Evolutionary conservation across 2,329 filamentous ascomycete species (phyloP).

Genomic region (Phoma herbarum): DNA sequence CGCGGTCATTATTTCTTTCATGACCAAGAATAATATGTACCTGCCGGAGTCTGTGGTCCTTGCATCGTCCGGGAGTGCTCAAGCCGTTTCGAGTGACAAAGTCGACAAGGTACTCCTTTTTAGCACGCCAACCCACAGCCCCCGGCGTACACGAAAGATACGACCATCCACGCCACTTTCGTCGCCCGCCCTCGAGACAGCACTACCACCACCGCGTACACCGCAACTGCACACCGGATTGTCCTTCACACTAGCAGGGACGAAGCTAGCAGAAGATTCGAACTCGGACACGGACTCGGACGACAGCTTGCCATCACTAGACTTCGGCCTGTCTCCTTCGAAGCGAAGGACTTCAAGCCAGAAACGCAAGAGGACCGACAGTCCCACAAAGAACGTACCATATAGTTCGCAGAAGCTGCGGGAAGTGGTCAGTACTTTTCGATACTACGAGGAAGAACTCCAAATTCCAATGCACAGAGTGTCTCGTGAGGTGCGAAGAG

Average conservation of each 20-base stretch:
- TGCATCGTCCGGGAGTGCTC: neutral
- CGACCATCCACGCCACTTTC: slow-evolving; percentile 25
- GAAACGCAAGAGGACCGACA: slow-evolving; percentile 41
- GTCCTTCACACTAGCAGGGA: slow-evolving; percentile 36
- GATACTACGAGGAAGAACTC: neutral
- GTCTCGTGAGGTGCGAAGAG: neutral
- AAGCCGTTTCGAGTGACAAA: neutral
- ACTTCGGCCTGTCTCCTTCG: slow-evolving; percentile 27
- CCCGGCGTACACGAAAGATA: neutral
- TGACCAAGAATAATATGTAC: slow-evolving; percentile 13
- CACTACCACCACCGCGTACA: slow-evolving; percentile 24
- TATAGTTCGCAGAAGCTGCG: neutral
- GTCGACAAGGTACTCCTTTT: neutral
- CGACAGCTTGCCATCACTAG: slow-evolving; percentile 26
- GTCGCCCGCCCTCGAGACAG: slow-evolving; percentile 35
- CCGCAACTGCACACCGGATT: slow-evolving; percentile 28
- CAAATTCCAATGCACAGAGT: neutral
- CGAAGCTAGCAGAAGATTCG: slow-evolving; percentile 19
- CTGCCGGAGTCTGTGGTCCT: neutral
- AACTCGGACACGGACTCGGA: slow-evolving; percentile 15
- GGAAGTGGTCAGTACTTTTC: neutral
- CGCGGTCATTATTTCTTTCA: slow-evolving; percentile 33
- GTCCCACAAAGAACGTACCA: slow-evolving; percentile 14
- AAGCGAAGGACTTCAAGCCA: slow-evolving; percentile 20
- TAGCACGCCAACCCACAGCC: neutral